Percentiles rank a stretch among this genome's conserved stretches.
These are phyloP conservation scores for Borovskyia barvae DNA, from an alignment of 208 protist species.

Conservation along the genomic window DNA sequence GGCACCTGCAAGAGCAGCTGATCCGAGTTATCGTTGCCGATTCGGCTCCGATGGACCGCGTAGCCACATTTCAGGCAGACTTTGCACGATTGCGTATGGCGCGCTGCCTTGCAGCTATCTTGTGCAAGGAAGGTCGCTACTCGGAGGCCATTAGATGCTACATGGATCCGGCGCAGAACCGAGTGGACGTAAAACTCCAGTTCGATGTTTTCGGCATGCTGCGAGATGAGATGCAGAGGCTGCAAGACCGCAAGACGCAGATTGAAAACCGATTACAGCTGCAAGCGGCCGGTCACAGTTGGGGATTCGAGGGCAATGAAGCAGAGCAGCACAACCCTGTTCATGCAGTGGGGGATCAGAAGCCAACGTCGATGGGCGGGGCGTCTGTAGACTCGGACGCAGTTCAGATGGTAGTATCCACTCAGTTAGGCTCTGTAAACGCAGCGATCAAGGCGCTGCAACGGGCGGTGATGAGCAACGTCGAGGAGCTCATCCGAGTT, in stretches of 20 bases:
- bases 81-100: conserved; percentile 55
- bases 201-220: conserved; percentile 61
- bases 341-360: neutral
- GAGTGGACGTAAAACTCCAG: conserved; percentile 36
- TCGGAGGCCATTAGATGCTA: conserved; percentile 67
- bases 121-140: conserved; percentile 43
- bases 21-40: conserved; percentile 27
- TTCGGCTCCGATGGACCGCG: conserved; percentile 12
- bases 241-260: conserved; percentile 20
- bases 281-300: neutral
- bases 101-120: conserved; percentile 51
- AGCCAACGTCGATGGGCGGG: too few species aligned
- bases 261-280: conserved; percentile 5
- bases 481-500: conserved; percentile 48
- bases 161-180: conserved; percentile 43
- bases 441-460: conserved; percentile 29
- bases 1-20: conserved; percentile 36
- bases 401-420: neutral
- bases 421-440: neutral
- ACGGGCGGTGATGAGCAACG: conserved; percentile 52
- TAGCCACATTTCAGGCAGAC: conserved; percentile 38
- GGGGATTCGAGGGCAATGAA: neutral
- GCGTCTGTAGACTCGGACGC: neutral
- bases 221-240: conserved; percentile 40
- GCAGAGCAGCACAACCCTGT: too few species aligned